Percentiles rank a stretch among this genome's conserved stretches.
These are phyloP conservation scores for Paraleonurus japonicus DNA, from an alignment of 257 asterid species.

Conservation along the genomic window DNA sequence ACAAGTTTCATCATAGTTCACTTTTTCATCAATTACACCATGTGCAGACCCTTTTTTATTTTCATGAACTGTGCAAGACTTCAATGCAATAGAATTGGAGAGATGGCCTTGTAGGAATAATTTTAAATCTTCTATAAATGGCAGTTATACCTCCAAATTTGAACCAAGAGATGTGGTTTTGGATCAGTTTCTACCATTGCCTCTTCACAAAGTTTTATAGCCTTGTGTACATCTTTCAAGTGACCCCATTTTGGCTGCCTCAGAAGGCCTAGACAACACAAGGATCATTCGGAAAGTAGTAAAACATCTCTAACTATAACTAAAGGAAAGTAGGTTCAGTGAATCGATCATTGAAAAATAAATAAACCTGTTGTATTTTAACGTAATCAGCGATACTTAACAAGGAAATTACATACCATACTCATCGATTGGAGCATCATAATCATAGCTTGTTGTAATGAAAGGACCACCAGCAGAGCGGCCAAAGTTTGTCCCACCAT, in stretches of 20 bases:
- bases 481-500: slow-evolving; percentile 93
- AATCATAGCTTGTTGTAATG: slow-evolving; percentile 82
- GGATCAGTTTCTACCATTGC: slow-evolving; percentile 81
- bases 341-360: not conserved
- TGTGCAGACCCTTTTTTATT: not conserved
- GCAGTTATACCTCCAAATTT: slow-evolving; percentile 58
- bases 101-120: not conserved
- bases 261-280: slow-evolving; percentile 45
- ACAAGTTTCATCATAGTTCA: slow-evolving; percentile 1
- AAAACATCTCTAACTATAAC: not conserved
- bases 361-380: not conserved
- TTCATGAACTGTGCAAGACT: not conserved
- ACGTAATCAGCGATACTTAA: not conserved
- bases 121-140: not conserved
- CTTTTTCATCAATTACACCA: slow-evolving; percentile 5
- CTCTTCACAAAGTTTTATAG: slow-evolving; percentile 80
- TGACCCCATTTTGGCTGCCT: slow-evolving; percentile 91
- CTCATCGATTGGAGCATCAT: slow-evolving; percentile 96
- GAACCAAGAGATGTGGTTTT: slow-evolving; percentile 59
- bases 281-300: not conserved
- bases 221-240: slow-evolving; percentile 75
- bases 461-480: slow-evolving; percentile 87
- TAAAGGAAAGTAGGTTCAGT: not conserved
- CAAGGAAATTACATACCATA: slow-evolving; percentile 46
- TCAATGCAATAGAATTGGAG: not conserved